Conservation (phyloP, 176 grass and related monocot species). For the Calamus simplicifolius region DNA sequence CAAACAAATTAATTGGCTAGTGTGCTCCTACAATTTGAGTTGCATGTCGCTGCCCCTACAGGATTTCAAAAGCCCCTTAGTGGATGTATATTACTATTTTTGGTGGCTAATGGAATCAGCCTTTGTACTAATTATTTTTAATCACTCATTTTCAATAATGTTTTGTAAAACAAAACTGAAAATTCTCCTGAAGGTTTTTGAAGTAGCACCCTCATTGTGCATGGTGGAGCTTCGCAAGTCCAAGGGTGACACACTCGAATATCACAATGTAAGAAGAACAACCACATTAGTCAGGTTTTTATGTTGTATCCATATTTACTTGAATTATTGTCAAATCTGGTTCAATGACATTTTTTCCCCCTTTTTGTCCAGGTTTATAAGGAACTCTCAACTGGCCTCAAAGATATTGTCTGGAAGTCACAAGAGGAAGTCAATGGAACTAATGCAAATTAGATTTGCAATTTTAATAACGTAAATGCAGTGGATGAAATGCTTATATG, state of each 20-base stretch:
- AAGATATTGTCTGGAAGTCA: constrained; percentile 84
- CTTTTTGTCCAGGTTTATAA: constrained; percentile 55
- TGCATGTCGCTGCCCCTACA: too few relatives aligned
- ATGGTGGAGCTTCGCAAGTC: constrained; percentile 95
- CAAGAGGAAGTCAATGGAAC: constrained; percentile 1
- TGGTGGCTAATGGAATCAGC: too few relatives aligned
- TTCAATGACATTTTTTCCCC: background rate
- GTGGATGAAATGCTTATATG: too few relatives aligned
- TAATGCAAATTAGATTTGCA: too few relatives aligned
- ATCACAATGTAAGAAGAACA: constrained; percentile 47
- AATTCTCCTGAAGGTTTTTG: constrained; percentile 56
- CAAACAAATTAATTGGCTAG: too few relatives aligned
- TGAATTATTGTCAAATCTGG: background rate
- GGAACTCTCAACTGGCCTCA: constrained; percentile 62
- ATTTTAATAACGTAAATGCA: too few relatives aligned
- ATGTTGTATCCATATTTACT: background rate
- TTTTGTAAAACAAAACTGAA: constrained; percentile 7
- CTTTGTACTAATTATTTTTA: too few relatives aligned
- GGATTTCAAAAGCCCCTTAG: too few relatives aligned
- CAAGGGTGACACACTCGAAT: constrained; percentile 86
- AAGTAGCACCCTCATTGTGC: constrained; percentile 86
- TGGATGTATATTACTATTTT: too few relatives aligned
- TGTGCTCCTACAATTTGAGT: too few relatives aligned
- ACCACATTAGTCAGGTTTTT: background rate
- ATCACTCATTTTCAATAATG: too few relatives aligned